These are phyloP conservation scores for Zygoascus sp. DNA, from an alignment of 1,139 yeast genomes.

Conservation along the genomic window DNA sequence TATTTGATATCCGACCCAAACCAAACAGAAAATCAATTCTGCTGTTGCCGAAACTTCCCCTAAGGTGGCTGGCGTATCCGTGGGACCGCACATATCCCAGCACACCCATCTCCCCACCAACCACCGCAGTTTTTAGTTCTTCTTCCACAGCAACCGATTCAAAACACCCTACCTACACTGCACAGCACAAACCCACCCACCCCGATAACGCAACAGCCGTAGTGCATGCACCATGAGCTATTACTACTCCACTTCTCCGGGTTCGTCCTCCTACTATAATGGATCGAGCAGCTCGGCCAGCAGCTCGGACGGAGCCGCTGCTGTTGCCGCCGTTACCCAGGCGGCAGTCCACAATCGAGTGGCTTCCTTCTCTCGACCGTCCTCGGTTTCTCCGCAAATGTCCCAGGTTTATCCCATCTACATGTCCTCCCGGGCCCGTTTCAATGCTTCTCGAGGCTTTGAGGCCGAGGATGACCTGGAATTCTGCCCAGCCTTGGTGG, in stretches of 20 bases:
- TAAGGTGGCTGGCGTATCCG: not conserved
- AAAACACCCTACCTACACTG: not conserved
- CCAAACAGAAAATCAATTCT: too few species aligned
- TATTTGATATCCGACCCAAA: too few species aligned
- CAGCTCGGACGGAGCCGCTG: conserved; percentile 6
- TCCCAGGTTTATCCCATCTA: conserved; percentile 24
- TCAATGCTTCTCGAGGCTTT: conserved; percentile 63
- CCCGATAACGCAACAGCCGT: not conserved
- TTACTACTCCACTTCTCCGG: conserved; percentile 18
- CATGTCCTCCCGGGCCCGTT: conserved; percentile 34
- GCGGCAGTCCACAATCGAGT: conserved; percentile 29
- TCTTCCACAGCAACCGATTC: conserved; percentile 11
- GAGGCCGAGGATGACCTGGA: conserved; percentile 68
- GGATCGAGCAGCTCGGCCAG: conserved; percentile 10
- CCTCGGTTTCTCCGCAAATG: conserved; percentile 32
- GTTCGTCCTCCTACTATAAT: conserved; percentile 13
- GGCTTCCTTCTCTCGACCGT: conserved; percentile 19
- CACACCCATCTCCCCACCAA: conserved; percentile 2
- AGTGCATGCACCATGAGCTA: conserved; percentile 15
- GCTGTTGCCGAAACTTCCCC: not conserved
- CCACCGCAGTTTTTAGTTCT: not conserved
- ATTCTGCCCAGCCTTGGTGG: conserved; percentile 44
- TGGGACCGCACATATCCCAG: conserved; percentile 4
- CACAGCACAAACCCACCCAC: too few species aligned
- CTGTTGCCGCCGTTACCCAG: conserved; percentile 30